Base-by-base conservation (phyloP, 1,284 basidiomycete genomes). In the Irpex rosettiformis region DNA sequence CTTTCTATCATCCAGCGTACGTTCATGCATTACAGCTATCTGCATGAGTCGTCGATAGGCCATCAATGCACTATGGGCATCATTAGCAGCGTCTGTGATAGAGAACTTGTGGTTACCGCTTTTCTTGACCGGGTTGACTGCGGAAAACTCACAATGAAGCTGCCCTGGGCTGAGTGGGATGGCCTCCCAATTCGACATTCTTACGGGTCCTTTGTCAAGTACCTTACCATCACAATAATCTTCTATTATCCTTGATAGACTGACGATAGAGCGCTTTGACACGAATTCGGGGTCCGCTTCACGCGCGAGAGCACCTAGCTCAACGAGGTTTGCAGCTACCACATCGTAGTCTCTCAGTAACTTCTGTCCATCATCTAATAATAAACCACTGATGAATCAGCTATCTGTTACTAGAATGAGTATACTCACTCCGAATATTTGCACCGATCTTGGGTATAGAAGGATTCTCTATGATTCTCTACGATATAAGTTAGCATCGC, bases 331-430 rank as follows among this genome's bases (percentile, higher is more conserved):
- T 22, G 72, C 69, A 6, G 79, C 70, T 30, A 75, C 68, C 57
- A 88, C 75, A n/a, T 81, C 83, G 63, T 78, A 86, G 66, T 88
- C 85, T 22, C 76, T 71, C 62, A 79, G 82, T 3, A 88, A 74
- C 62, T 87, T 88, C 63, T 75, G 73, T 5, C 83, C 86, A 40
- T 88, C 86, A 54, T 80, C 85, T 86, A n/a, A n/a, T n/a, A n/a
- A n/a, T n/a, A n/a, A n/a, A n/a, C n/a, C n/a, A n/a, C n/a, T n/a
- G n/a, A n/a, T n/a, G n/a, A n/a, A n/a, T n/a, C n/a, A n/a, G n/a
- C n/a, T n/a, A n/a, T n/a, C n/a, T n/a, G n/a, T n/a, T n/a, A n/a
- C n/a, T n/a, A n/a, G n/a, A n/a, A n/a, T n/a, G n/a, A n/a, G n/a
- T n/a, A n/a, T n/a, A n/a, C n/a, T n/a, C n/a, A 86, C 85, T 79